Conservation (phyloP, 306 rosid genomes). For the Cucumis melo region DNA sequence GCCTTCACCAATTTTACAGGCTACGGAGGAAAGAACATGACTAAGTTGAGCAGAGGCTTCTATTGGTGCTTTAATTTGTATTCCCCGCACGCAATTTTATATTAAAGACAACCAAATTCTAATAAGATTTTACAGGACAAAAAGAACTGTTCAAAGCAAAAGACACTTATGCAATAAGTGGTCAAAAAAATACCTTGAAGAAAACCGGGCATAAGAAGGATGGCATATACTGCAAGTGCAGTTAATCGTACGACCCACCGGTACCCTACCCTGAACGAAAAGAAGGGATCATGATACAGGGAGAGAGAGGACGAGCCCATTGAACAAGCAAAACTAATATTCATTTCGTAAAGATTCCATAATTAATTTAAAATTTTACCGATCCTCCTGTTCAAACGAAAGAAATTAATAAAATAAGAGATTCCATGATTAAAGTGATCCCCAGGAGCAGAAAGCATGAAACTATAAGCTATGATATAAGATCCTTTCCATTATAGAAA, state of each 20-base stretch:
- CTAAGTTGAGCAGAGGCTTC: background rate
- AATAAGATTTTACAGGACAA: background rate
- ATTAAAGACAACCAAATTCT: background rate
- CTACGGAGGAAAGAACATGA: background rate
- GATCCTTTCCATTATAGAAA: background rate
- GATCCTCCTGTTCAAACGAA: background rate
- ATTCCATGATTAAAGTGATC: background rate
- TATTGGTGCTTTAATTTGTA: background rate
- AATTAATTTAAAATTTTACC: background rate
- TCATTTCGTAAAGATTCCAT: background rate
- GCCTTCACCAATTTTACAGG: background rate
- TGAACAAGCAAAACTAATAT: background rate
- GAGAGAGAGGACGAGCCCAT: background rate
- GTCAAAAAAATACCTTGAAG: constrained; percentile 47
- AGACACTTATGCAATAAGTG: background rate
- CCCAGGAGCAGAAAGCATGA: background rate
- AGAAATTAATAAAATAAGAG: background rate
- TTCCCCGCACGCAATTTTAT: background rate
- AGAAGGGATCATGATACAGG: constrained; percentile 11
- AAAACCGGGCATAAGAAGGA: constrained; percentile 90
- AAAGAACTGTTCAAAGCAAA: background rate
- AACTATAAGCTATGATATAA: background rate
- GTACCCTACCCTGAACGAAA: constrained; percentile 77
- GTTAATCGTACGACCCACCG: constrained; percentile 58
- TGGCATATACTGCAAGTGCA: constrained; percentile 64